Conservation (phyloP, 352 stramenopile species). For the Phytophthora uliginosa region DNA sequence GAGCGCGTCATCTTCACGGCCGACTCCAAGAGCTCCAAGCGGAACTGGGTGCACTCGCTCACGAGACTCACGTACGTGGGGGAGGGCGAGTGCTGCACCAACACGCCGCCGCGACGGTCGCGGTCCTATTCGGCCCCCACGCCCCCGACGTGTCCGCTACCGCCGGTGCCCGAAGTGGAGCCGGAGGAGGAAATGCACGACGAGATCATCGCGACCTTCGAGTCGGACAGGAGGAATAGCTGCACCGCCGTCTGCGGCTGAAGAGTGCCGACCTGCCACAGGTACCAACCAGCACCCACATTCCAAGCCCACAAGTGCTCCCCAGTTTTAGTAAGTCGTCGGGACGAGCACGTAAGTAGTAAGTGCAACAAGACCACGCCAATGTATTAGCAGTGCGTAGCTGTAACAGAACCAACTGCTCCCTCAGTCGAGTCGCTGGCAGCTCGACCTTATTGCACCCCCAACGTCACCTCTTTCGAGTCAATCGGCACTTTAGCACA, state of each 20-base stretch:
- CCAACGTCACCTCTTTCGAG: background rate
- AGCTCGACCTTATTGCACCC: conserved; percentile 10
- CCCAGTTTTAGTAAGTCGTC: conserved; percentile 11
- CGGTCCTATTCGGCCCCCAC: conserved; percentile 32
- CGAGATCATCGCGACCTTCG: conserved; percentile 5
- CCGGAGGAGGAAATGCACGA: conserved; percentile 33
- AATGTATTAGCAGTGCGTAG: background rate
- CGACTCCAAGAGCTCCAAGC: conserved; percentile 53
- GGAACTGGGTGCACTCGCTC: conserved; percentile 69
- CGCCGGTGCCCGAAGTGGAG: conserved; percentile 34
- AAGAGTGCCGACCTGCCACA: conserved; percentile 19
- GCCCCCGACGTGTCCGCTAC: conserved; percentile 12
- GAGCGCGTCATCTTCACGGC: conserved; percentile 69
- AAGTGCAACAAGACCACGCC: conserved; percentile 1
- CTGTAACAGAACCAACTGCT: conserved; percentile 7
- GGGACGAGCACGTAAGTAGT: conserved; percentile 5
- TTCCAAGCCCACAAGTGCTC: background rate
- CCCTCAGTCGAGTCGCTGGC: conserved; percentile 12
- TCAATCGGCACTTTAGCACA: background rate
- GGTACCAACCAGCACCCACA: conserved; percentile 16
- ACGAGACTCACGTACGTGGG: conserved; percentile 60
- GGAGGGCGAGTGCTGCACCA: conserved; percentile 37
- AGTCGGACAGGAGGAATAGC: conserved; percentile 36
- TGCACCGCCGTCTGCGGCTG: conserved; percentile 32
- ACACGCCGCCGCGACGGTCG: conserved; percentile 22